Evolutionary conservation across 225 moss, liverwort and hornwort species (phyloP), one percentile per base, ranked within the genome.

Genomic region (Pseudoscleropodium purum): DNA sequence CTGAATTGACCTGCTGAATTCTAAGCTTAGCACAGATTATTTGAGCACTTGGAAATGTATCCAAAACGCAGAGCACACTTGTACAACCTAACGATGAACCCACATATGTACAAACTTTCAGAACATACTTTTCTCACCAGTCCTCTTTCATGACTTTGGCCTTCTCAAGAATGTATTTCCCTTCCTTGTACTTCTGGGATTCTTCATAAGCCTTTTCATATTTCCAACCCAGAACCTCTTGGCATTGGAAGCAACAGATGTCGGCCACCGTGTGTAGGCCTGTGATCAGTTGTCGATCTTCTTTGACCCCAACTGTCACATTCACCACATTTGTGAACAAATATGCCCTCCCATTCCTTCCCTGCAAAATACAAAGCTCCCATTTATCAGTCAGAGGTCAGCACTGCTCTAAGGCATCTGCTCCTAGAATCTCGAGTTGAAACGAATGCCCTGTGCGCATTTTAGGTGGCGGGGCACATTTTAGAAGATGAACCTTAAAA

Each of bases 81-180:
- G 67, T 86, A 86, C 86, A 88, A 84, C 86, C 45, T 61, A 41
- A 3, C 31, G 24, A 60, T 34, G 49, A 72, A 74, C 72, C 81
- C 83, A 89, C 86, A 45, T 91, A 91, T 87, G 81, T 89, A 92
- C 89, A 91, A 6, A 61, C 67, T 21, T 20, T 29, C 4, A 69
- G n/a, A 63, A 76, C 47, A 65, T 60, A 47, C 41, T 59, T 79
- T 83, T 20, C 49, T 59, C 91, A 97, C 97, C 97, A 99, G 34
- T 96, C 95, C 87, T 99, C 99, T 89, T 96, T 97, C 99, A 99
- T 99, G 78, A 99, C 96, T 91, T 96, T 96, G 30, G 99, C 97
- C 84, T 95, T 99, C 90, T 99, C 99, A 75, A 99, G 97, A 75
- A 99, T 97, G 47, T 92, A 99, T 74, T 99, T 99, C 26, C 99